phyloP scores from a whole-genome alignment of 1,284 basidiomycete species.

The Rhodofomes roseus region DNA sequence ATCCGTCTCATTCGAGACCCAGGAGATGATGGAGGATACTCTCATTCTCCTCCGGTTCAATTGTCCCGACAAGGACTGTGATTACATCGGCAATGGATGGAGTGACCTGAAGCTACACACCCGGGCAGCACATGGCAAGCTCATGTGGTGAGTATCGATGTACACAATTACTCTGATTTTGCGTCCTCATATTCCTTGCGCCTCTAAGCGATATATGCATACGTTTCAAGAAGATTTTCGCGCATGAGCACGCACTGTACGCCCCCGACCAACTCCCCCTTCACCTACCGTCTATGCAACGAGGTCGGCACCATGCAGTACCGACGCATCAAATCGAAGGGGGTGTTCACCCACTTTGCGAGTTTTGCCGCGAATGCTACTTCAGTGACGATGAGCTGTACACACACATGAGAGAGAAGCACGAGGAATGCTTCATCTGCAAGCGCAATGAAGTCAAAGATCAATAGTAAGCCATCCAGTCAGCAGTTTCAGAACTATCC shows the following conservation, averaged over 20 bases:
- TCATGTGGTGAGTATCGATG: conserved; percentile 70
- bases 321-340: conserved; percentile 58
- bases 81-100: conserved; percentile 87
- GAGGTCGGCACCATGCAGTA: conserved; percentile 37
- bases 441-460: conserved; percentile 76
- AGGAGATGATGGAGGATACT: conserved; percentile 94
- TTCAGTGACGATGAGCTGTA: conserved; percentile 93
- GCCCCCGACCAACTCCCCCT: conserved; percentile 62
- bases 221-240: conserved; percentile 89
- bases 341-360: conserved; percentile 80
- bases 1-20: conserved; percentile 83
- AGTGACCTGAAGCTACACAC: conserved; percentile 82
- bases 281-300: conserved; percentile 77
- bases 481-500: background rate
- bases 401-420: conserved; percentile 87
- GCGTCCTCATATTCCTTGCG: background rate
- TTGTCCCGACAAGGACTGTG: conserved; percentile 79
- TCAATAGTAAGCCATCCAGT: conserved; percentile 69
- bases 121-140: conserved; percentile 69
- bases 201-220: conserved; percentile 80
- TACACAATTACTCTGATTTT: background rate
- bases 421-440: conserved; percentile 98
- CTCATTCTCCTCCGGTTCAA: conserved; percentile 90
- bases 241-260: conserved; percentile 92
- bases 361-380: conserved; percentile 89